phyloP scores from a whole-genome alignment of 805 yeast genomes.

The Lipomyces orientalis region DNA sequence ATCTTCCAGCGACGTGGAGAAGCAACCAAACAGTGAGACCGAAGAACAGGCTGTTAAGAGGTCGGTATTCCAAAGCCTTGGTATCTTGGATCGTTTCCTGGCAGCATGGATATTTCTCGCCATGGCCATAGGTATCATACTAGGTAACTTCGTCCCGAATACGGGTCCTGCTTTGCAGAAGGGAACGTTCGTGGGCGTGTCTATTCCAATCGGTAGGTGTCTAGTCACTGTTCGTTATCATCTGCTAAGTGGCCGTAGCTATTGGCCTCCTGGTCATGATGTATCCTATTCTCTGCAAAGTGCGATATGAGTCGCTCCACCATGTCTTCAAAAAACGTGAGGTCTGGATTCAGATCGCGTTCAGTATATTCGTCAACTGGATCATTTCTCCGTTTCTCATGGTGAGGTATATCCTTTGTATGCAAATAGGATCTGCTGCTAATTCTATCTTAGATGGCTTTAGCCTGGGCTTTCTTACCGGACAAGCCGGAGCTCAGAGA shows the following conservation, averaged over 20 bases:
- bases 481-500: slow-evolving; percentile 55
- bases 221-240: background rate
- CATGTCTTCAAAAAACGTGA: slow-evolving; percentile 39
- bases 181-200: slow-evolving; percentile 39
- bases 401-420: slow-evolving; percentile 43
- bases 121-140: slow-evolving; percentile 40
- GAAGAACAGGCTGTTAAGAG: background rate
- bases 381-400: slow-evolving; percentile 60
- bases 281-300: slow-evolving; percentile 62
- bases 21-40: background rate
- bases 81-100: slow-evolving; percentile 36
- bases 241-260: slow-evolving; percentile 35
- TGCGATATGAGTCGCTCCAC: slow-evolving; percentile 55
- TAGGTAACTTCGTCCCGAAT: slow-evolving; percentile 41
- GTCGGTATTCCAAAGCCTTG: slow-evolving; percentile 24
- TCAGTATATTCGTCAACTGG: slow-evolving; percentile 59
- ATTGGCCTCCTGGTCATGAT: slow-evolving; percentile 61
- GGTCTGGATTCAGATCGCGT: slow-evolving; percentile 44
- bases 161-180: slow-evolving; percentile 30
- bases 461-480: slow-evolving; percentile 59
- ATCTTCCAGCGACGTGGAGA: background rate
- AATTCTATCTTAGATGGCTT: slow-evolving; percentile 42
- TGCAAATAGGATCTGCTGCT: background rate
- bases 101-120: slow-evolving; percentile 41
- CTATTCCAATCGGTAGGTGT: slow-evolving; percentile 38